Evolutionary conservation across 2,329 filamentous ascomycete genomes (phyloP).

Genomic region (Paramyrothecium roridum): DNA sequence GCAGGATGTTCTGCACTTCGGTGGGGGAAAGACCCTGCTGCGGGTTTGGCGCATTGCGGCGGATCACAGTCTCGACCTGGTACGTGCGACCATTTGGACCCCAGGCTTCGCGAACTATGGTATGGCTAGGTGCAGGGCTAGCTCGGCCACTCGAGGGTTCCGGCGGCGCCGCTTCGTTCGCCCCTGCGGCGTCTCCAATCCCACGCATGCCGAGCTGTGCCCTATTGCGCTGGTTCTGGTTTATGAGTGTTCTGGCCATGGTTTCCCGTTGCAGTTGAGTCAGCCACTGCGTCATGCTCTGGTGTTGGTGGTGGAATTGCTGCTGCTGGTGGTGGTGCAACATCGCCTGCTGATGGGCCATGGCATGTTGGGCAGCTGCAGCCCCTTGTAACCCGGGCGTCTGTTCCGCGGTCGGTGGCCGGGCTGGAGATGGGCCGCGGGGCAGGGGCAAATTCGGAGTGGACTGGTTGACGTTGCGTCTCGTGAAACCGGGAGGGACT

Average conservation of each 20-base stretch:
- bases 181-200: constrained; percentile 28
- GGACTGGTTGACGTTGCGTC: not conserved
- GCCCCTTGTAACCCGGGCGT: not conserved
- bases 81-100: constrained; percentile 29
- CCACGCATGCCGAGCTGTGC: constrained; percentile 37
- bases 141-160: constrained; percentile 18
- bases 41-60: constrained; percentile 12
- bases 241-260: constrained; percentile 35
- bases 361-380: not conserved
- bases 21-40: constrained; percentile 31
- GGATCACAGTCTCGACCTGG: constrained; percentile 30
- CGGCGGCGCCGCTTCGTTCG: constrained; percentile 14
- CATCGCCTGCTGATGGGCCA: constrained; percentile 3
- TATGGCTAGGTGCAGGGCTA: constrained; percentile 27
- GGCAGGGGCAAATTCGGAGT: not conserved
- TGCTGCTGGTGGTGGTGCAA: constrained; percentile 18
- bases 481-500: not conserved
- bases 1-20: constrained; percentile 44
- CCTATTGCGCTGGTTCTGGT: constrained; percentile 39
- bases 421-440: not conserved
- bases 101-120: constrained; percentile 27
- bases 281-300: constrained; percentile 42
- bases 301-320: constrained; percentile 24
- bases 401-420: not conserved
- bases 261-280: constrained; percentile 45